A percentile compares a stretch with the other conserved stretches of the same genome.
These are phyloP conservation scores for Saccharomyces eubayanus DNA, from an alignment of 805 yeast genomes.

Conservation along the genomic window DNA sequence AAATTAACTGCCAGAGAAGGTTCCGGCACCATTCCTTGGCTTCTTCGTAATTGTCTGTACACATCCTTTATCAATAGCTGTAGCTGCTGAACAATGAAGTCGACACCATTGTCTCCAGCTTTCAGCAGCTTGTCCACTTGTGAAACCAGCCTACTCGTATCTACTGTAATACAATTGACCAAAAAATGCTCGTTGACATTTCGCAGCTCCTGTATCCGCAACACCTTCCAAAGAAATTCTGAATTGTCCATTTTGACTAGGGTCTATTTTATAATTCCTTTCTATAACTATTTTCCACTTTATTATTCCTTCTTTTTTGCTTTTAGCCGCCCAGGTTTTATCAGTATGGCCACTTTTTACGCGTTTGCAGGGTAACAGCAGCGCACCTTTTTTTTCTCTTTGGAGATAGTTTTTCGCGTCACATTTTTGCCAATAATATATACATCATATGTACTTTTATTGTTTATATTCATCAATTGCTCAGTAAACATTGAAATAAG, in stretches of 20 bases:
- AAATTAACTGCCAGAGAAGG: constrained; percentile 1
- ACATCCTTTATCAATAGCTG: neutral
- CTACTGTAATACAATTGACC: neutral
- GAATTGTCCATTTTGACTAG: neutral
- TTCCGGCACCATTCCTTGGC: neutral
- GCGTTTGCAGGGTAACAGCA: neutral
- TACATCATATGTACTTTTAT: neutral
- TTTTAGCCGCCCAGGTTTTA: neutral
- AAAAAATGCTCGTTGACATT: neutral
- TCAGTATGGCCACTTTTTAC: neutral
- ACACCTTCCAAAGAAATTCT: neutral
- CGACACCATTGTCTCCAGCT: neutral
- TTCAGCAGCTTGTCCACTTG: neutral
- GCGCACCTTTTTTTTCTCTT: neutral
- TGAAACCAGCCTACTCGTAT: neutral
- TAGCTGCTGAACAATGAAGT: neutral
- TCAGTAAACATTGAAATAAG: neutral
- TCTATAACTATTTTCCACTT: neutral
- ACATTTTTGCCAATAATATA: neutral
- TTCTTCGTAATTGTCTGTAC: neutral
- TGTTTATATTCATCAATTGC: neutral
- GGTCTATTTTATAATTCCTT: neutral
- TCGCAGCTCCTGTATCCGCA: neutral
- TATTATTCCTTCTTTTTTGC: neutral
- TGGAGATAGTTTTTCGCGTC: neutral